Evolutionary conservation across 495 filamentous ascomycete species (phyloP), one percentile per base, ranked within the genome.

Genomic region (Pseudotulostoma volvatum): DNA sequence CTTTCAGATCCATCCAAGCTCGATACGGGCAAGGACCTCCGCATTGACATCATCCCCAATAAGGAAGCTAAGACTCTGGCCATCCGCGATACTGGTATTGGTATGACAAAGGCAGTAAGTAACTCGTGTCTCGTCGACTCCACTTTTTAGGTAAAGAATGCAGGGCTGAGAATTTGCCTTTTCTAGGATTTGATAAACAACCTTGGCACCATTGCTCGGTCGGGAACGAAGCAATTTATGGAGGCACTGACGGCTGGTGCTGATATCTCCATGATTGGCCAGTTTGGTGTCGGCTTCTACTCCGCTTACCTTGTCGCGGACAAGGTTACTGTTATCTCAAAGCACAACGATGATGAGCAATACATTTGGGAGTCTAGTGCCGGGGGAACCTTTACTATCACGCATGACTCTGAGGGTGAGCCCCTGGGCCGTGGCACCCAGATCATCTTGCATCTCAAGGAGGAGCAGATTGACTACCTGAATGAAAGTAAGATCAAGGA

Each of bases 211-310:
- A 97, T 97, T 61, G 90, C 90, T 50, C 86, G 90, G 56, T 97
- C 90, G 34, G 90, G 90, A 44, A 97, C 90, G 56, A 97, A 97
- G 79, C 92, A 96, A 70, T 97, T 97, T 69, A 97, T 97, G 90
- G 90, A 97, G 72, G 90, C 90, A 44, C 76, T 97, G 45, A 84
- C 84, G 54, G 90, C 90, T 47, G 90, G 90, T 74, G 90, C 92
- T 54, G 90, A 97, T 70, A 88, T 97, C 51, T 96, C 90, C 68
- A 96, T 97, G 90, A 97, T 97, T 66, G 90, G 90, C 53, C 90
- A 97, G 72, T 97, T 97, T 66, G 90, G 90, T 88, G 90, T 97
- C 53, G 90, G 90, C 82, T 97, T 97, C 84, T 97, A 97, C 77
- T 97, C 90, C 38, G 90, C 90, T 47, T 97, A 97, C 74, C 84